Evolutionary conservation across 2,329 filamentous ascomycete genomes (phyloP).

Genomic region (Colletotrichum gigasporum): DNA sequence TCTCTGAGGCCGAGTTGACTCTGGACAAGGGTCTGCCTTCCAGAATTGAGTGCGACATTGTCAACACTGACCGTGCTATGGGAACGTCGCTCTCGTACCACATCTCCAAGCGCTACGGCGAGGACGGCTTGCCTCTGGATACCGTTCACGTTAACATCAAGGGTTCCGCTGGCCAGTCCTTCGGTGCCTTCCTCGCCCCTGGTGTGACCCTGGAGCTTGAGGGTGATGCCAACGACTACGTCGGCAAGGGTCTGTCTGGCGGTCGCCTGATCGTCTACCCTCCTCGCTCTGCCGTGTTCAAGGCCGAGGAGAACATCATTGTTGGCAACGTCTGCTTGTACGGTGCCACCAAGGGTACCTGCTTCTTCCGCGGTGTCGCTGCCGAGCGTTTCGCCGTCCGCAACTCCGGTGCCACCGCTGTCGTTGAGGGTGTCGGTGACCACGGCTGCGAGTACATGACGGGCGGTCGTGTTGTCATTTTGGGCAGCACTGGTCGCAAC

Average conservation of each 20-base stretch:
- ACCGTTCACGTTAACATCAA: conserved; percentile 97
- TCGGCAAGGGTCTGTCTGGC: conserved; percentile 94
- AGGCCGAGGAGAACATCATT: conserved; percentile 94
- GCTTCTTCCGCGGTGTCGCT: conserved; percentile 96
- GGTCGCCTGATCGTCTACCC: conserved; percentile 94
- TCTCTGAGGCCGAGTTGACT: conserved; percentile 92
- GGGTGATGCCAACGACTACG: conserved; percentile 96
- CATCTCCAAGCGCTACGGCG: conserved; percentile 91
- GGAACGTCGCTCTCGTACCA: conserved; percentile 96
- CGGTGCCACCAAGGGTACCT: conserved; percentile 88
- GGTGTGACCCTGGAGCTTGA: conserved; percentile 95
- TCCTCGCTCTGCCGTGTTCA: conserved; percentile 88
- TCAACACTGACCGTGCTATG: conserved; percentile 95
- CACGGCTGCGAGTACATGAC: conserved; percentile 99
- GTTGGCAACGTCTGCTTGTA: conserved; percentile 96
- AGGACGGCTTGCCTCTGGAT: conserved; percentile 87
- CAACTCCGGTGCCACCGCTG: conserved; percentile 95
- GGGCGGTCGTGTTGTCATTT: conserved; percentile 86
- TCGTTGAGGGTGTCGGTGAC: conserved; percentile 95
- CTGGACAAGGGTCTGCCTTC: conserved; percentile 94
- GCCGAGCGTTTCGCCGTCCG: conserved; percentile 96
- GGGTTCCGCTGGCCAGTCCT: conserved; percentile 95
- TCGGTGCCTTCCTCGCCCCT: conserved; percentile 91
- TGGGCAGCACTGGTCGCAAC: conserved; percentile 92
- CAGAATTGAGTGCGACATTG: conserved; percentile 92